These are phyloP conservation scores for Coemansia sp. DNA, from an alignment of 192 early-diverging fungal species.

Conservation along the genomic window DNA sequence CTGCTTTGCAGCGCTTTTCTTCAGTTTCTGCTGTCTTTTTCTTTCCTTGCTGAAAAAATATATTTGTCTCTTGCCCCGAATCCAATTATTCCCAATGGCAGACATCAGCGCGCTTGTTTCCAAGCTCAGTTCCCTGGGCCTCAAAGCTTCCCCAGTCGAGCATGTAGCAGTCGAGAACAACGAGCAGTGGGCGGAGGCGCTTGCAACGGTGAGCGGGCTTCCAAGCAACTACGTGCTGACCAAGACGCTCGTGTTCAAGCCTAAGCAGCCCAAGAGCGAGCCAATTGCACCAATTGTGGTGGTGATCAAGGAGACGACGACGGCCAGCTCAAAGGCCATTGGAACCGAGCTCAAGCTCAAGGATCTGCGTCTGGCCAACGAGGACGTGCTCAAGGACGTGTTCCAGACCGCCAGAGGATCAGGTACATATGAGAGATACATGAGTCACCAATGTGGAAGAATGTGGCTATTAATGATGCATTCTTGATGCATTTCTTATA, in stretches of 20 bases:
- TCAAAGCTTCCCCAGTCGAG: slow-evolving; percentile 43
- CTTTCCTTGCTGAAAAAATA: no score
- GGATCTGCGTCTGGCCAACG: slow-evolving; percentile 71
- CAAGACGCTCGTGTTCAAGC: slow-evolving; percentile 79
- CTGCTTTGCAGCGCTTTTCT: no score
- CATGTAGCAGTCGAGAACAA: slow-evolving; percentile 59
- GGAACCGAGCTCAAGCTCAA: slow-evolving; percentile 59
- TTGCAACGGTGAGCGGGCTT: slow-evolving; percentile 27
- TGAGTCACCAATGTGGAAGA: slow-evolving; percentile 1
- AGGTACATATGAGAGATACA: slow-evolving; percentile 41
- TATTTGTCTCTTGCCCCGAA: no score
- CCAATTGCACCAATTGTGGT: slow-evolving; percentile 62
- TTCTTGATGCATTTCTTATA: neutral
- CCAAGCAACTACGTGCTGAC: slow-evolving; percentile 48
- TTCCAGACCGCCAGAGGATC: slow-evolving; percentile 60
- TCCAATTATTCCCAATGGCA: no score
- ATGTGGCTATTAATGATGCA: neutral
- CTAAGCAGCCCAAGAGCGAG: slow-evolving; percentile 69
- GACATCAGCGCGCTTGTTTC: slow-evolving; percentile 25
- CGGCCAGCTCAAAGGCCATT: slow-evolving; percentile 53
- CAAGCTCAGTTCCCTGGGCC: slow-evolving; percentile 37
- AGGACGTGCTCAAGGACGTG: slow-evolving; percentile 58
- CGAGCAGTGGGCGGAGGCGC: slow-evolving; percentile 56
- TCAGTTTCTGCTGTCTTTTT: no score
- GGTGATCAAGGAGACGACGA: slow-evolving; percentile 57